Conservation (phyloP, 1,284 basidiomycete genomes). For the Sporisorium scitamineum region DNA sequence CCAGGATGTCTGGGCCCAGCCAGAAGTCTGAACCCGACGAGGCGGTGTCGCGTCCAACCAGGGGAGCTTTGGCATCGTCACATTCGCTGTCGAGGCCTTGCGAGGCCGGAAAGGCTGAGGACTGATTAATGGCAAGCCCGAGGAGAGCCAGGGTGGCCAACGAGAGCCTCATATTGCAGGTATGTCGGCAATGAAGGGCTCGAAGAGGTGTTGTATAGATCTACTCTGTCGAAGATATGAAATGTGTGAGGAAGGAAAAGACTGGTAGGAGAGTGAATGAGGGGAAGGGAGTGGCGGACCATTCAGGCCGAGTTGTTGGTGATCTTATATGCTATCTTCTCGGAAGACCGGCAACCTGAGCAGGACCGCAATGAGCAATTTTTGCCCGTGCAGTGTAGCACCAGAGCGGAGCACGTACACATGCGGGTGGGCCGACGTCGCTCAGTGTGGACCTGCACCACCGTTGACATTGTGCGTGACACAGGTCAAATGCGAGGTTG, state of each 20-base stretch:
- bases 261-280: not conserved
- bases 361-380: not conserved
- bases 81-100: not conserved
- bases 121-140: slow-evolving; percentile 9
- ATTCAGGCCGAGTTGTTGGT: not conserved
- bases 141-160: slow-evolving; percentile 17
- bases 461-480: not conserved
- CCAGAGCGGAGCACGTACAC: not conserved
- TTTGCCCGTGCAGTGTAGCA: not conserved
- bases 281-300: not conserved
- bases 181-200: not conserved
- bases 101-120: slow-evolving; percentile 15
- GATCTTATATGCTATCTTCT: not conserved
- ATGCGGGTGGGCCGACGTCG: slow-evolving; percentile 1
- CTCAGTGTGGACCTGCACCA: not conserved
- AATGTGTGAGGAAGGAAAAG: not conserved
- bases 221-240: not conserved
- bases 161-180: slow-evolving; percentile 20
- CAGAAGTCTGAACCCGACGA: slow-evolving; percentile 5
- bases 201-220: not conserved
- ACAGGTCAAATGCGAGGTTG: not conserved
- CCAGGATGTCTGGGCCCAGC: slow-evolving; percentile 12
- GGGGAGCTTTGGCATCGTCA: not conserved
- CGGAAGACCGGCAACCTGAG: not conserved
- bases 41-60: not conserved